Conservation (phyloP, 495 filamentous ascomycete genomes). For the Thozetella sp. region DNA sequence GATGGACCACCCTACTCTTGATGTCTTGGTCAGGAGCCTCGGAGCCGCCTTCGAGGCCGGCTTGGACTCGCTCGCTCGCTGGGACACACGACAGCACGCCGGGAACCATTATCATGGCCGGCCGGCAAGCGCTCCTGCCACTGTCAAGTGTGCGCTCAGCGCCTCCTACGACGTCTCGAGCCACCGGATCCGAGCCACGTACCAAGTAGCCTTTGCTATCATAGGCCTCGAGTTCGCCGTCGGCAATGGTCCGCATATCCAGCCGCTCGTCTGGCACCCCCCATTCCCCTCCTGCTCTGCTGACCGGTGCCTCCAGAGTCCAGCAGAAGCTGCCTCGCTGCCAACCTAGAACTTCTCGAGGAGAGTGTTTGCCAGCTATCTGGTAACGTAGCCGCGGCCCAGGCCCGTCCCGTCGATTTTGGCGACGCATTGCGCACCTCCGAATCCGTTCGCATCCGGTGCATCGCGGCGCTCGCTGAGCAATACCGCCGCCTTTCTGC, state of each 20-base stretch:
- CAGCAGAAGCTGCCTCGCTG: constrained; percentile 22
- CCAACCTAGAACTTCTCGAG: constrained; percentile 24
- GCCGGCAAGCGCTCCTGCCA: not conserved
- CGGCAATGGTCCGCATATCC: constrained; percentile 34
- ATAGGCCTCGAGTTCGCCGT: constrained; percentile 31
- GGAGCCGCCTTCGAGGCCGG: constrained; percentile 28
- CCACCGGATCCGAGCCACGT: constrained; percentile 31
- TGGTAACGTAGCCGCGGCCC: constrained; percentile 9
- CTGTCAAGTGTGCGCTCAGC: constrained; percentile 26
- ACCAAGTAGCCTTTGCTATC: constrained; percentile 30
- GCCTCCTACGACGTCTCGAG: constrained; percentile 32
- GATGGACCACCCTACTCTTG: constrained; percentile 32
- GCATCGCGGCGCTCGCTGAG: constrained; percentile 27
- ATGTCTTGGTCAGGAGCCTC: constrained; percentile 27
- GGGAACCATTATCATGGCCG: constrained; percentile 11
- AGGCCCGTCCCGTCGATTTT: constrained; percentile 23
- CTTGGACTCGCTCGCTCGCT: constrained; percentile 32
- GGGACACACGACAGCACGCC: constrained; percentile 25
- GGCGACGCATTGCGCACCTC: constrained; percentile 27
- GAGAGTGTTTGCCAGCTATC: constrained; percentile 21
- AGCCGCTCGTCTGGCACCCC: not conserved
- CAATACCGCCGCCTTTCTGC: constrained; percentile 36
- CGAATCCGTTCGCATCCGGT: constrained; percentile 28
- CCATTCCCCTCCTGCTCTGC: not conserved
- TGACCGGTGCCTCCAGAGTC: constrained; percentile 14